Evolutionary conservation across 345 rosid genomes (phyloP), one percentile per base, ranked within the genome.

Genomic region (Pugionium cornutum): DNA sequence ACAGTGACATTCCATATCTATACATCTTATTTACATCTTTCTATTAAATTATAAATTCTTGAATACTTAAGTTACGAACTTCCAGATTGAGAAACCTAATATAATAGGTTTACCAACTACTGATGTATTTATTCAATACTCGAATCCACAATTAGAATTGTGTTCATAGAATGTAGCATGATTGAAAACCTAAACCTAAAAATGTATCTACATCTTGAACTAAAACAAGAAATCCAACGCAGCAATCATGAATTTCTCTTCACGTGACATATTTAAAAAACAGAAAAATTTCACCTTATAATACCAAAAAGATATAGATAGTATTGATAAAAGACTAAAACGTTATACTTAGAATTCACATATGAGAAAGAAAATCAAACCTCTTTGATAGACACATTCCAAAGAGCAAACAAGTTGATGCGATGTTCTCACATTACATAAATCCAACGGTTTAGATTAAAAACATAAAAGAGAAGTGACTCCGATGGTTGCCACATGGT

Each of bases 321-420:
- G 37, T 37, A 56, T 0, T 32, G 29, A 29, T 8, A 36, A 25
- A 43, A 30, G 27, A 43, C 9, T 42, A 32, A 31, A 46, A 47
- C n/a, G 32, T 40, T 32, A 32, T 57, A 18, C 36, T 33, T 42
- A 43, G 67, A 44, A 69, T 60, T 60, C 28, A 60, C 40, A 52
- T 34, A 60, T 43, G 11, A 43, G 33, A 61, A 18, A 18, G 54
- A 69, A 52, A 40, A 61, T 69, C 18, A 67, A 69, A 53, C 54
- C 61, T 52, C 54, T 69, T 69, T 55, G 74, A 54, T 52, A 60
- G 53, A 9, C 62, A 61, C 54, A 69, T 61, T 55, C 67, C 67
- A 69, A 61, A 69, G 6, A 69, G 67, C 67, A 61, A 67, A 69
- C 74, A 69, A 54, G 47, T 53, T 69, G 54, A 67, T 69, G 61